phyloP scores from a whole-genome alignment of 306 rosid species.

The Castanopsis chinensis region DNA sequence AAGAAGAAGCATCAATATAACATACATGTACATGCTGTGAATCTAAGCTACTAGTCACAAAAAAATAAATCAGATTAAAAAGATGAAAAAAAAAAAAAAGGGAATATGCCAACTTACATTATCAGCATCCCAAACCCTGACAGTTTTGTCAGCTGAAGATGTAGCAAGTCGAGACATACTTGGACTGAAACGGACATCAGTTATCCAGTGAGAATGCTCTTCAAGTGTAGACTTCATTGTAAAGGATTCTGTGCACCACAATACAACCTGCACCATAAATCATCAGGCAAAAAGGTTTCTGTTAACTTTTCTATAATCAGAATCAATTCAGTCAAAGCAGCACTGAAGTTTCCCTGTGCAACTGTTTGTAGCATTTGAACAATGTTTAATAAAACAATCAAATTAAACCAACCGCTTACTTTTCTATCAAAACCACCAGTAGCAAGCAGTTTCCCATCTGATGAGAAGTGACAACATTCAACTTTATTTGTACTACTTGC shows the following conservation, averaged over 20 bases:
- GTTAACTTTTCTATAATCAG: neutral
- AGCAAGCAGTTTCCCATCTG: slow-evolving; percentile 81
- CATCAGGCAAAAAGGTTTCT: slow-evolving; percentile 5
- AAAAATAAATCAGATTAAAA: too few relatives aligned
- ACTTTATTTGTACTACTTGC: slow-evolving; percentile 66
- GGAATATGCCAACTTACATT: slow-evolving; percentile 46
- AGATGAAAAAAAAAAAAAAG: too few relatives aligned
- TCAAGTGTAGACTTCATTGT: slow-evolving; percentile 51
- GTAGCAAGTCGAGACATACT: slow-evolving; percentile 63
- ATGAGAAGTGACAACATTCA: slow-evolving; percentile 83
- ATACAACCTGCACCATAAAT: slow-evolving; percentile 52
- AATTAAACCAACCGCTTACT: slow-evolving; percentile 37
- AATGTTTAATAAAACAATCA: slow-evolving; percentile 16
- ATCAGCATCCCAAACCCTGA: slow-evolving; percentile 79
- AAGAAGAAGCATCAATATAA: too few relatives aligned
- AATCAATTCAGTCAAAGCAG: slow-evolving; percentile 6
- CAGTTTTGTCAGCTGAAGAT: slow-evolving; percentile 82
- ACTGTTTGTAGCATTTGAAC: slow-evolving; percentile 21
- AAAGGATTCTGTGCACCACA: slow-evolving; percentile 75
- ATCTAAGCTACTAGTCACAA: too few relatives aligned
- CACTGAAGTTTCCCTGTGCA: neutral
- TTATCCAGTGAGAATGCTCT: slow-evolving; percentile 75
- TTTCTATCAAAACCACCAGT: slow-evolving; percentile 85
- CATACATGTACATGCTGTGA: too few relatives aligned
- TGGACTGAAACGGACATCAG: slow-evolving; percentile 77